Evolutionary conservation across 768 basidiomycete genomes (phyloP).

Genomic region (Rossbeevera mucosa): DNA sequence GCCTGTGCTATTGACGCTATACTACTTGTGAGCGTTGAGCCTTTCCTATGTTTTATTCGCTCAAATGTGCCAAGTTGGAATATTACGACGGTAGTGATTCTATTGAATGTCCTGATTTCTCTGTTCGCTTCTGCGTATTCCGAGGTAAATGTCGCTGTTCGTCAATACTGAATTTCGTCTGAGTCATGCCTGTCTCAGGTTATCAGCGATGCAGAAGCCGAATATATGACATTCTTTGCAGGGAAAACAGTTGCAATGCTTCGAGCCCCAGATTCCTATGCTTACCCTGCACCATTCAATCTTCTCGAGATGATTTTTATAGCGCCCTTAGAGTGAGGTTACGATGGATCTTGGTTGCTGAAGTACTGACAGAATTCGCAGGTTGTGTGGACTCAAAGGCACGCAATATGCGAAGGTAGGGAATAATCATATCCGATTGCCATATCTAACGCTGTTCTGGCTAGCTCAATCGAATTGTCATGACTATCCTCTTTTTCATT

Average conservation of each 20-base stretch:
- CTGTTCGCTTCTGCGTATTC: slow-evolving; percentile 90
- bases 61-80: slow-evolving; percentile 57
- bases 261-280: slow-evolving; percentile 71
- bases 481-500: slow-evolving; percentile 77
- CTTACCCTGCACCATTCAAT: slow-evolving; percentile 93
- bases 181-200: slow-evolving; percentile 43
- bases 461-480: slow-evolving; percentile 73
- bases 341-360: background rate
- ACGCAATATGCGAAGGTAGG: slow-evolving; percentile 58
- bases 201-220: slow-evolving; percentile 78
- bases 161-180: background rate
- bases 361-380: slow-evolving; percentile 18
- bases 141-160: slow-evolving; percentile 50
- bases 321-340: slow-evolving; percentile 79
- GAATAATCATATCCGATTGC: background rate
- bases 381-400: slow-evolving; percentile 42
- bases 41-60: background rate
- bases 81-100: slow-evolving; percentile 72
- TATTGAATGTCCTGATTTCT: slow-evolving; percentile 94
- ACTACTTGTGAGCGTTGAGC: slow-evolving; percentile 61
- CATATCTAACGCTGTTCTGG: slow-evolving; percentile 3
- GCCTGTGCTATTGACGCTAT: slow-evolving; percentile 60
- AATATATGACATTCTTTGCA: slow-evolving; percentile 89
- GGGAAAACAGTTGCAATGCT: slow-evolving; percentile 83
- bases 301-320: slow-evolving; percentile 75